Base-by-base conservation (phyloP, 2,329 filamentous ascomycete species). In the Beauveria caledonica region DNA sequence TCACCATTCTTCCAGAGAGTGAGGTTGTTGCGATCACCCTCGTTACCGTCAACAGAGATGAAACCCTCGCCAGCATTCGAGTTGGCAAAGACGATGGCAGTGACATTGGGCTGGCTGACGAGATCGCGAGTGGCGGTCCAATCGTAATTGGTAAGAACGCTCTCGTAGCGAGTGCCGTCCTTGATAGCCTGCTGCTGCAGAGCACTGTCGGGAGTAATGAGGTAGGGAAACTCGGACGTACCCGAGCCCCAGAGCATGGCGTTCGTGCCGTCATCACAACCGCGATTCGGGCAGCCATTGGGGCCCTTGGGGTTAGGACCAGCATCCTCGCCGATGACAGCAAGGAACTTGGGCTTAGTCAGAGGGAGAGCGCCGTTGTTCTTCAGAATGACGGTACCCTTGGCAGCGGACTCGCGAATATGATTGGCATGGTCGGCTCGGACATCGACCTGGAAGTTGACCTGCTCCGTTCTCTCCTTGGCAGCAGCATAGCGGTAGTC, bases 11-110 rank as follows among this genome's bases (percentile, higher is more conserved):
- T 80, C 93, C 93, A 97, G 0, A 96, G 79, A 0, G 92, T 96
- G 42, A 99, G 79, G 75, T 99, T 97, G 68, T 92, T 92, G 58
- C 94, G 87, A 72, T 97, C 93, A 61, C 94, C 94, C 62, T 81
- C 78, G 71, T 97, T 97, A 58, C 85, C 88, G 64, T 92, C 93
- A 1, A 95, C 83, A 29, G 76, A 81, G 68, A 97, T 91, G 75
- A 84, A 97, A 6, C 90, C 92, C 74, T 97, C 94, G 58, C 93
- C 93, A 3, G 88, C 84, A 70, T 92, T 82, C 15, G 92, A 86
- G 66, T 96, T 96, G 68, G 90, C 92, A 67, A 97, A 97, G 11
- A 97, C 92, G 46, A 99, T 82, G 64, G 92, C 78, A 0, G 86
- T 86, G 15, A 84, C 86, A 61, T 85, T 77, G n/a, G 82, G 79